A percentile compares a stretch with the other conserved stretches of the same genome.
Conservation (phyloP, 306 rosid species). For the Citrullus colocynthis region DNA sequence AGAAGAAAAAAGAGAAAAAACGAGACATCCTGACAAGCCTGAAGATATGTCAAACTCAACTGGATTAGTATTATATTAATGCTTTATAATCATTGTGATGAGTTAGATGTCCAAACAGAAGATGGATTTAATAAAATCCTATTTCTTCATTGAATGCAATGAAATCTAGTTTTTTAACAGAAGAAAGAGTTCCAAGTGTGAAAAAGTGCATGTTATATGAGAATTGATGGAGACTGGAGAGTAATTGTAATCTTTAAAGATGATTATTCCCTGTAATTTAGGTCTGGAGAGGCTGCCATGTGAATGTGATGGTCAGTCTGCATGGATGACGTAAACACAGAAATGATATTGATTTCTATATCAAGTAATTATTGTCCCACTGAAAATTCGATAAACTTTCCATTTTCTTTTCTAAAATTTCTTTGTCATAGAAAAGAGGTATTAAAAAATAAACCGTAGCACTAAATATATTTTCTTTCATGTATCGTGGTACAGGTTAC, state of each 20-base stretch:
- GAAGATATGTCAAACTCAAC: constrained; percentile 4
- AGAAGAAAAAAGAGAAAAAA: not conserved
- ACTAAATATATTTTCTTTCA: too few relatives aligned
- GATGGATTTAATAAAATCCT: constrained; percentile 5
- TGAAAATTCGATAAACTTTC: too few relatives aligned
- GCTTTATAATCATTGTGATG: constrained; percentile 4
- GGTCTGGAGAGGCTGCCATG: not conserved
- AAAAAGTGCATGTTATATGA: not conserved
- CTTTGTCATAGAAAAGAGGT: too few relatives aligned
- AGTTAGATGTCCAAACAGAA: constrained; percentile 6
- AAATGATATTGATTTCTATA: not conserved
- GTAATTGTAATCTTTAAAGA: not conserved
- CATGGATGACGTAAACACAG: not conserved
- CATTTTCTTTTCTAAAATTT: too few relatives aligned
- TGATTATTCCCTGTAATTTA: not conserved
- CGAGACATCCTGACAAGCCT: not conserved
- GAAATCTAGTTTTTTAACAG: not conserved
- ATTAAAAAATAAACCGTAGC: too few relatives aligned
- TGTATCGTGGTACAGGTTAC: too few relatives aligned
- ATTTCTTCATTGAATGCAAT: constrained; percentile 1
- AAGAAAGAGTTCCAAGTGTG: not conserved
- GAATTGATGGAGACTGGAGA: not conserved
- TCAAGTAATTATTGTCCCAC: not conserved
- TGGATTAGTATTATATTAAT: constrained; percentile 4
- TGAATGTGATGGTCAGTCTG: not conserved